A percentile compares a stretch with the other conserved stretches of the same genome.
Evolutionary conservation across 1,139 yeast species (phyloP).

Genomic region (Sugiyamaella novakii): DNA sequence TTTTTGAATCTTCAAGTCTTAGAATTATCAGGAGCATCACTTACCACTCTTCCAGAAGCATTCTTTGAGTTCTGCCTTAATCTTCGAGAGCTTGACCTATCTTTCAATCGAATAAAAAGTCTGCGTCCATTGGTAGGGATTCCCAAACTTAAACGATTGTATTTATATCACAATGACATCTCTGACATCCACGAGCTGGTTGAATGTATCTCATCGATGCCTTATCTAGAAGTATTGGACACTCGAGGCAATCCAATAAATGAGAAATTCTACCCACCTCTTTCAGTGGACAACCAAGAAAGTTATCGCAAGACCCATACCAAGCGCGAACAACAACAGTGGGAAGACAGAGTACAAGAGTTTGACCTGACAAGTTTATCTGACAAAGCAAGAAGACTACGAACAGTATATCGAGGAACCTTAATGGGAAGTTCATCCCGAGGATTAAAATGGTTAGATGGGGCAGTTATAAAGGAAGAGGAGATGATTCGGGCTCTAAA

Average conservation of each 20-base stretch:
- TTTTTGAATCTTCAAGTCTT: conserved; percentile 40
- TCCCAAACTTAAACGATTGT: conserved; percentile 37
- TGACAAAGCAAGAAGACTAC: background rate
- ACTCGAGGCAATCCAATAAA: conserved; percentile 41
- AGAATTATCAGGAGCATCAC: conserved; percentile 38
- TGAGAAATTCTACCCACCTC: conserved; percentile 35
- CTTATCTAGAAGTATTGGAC: conserved; percentile 36
- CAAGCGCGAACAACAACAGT: conserved; percentile 25
- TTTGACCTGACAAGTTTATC: conserved; percentile 22
- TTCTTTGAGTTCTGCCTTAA: conserved; percentile 36
- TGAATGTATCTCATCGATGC: conserved; percentile 31
- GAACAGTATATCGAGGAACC: conserved; percentile 16
- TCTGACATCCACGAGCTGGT: conserved; percentile 31
- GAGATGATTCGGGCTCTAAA: conserved; percentile 16
- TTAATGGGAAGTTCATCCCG: conserved; percentile 13
- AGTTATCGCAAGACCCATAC: conserved; percentile 30
- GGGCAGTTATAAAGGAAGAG: conserved; percentile 24
- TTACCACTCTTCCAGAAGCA: conserved; percentile 35
- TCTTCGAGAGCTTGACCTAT: conserved; percentile 40
- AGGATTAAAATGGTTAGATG: conserved; percentile 32
- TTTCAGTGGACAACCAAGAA: conserved; percentile 24
- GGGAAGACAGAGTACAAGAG: conserved; percentile 30
- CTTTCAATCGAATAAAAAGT: conserved; percentile 38
- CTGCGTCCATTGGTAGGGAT: conserved; percentile 35
- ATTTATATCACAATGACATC: conserved; percentile 37